These are phyloP conservation scores for Aureobasidium sp. DNA, from an alignment of 2,329 filamentous ascomycete species.

Conservation along the genomic window DNA sequence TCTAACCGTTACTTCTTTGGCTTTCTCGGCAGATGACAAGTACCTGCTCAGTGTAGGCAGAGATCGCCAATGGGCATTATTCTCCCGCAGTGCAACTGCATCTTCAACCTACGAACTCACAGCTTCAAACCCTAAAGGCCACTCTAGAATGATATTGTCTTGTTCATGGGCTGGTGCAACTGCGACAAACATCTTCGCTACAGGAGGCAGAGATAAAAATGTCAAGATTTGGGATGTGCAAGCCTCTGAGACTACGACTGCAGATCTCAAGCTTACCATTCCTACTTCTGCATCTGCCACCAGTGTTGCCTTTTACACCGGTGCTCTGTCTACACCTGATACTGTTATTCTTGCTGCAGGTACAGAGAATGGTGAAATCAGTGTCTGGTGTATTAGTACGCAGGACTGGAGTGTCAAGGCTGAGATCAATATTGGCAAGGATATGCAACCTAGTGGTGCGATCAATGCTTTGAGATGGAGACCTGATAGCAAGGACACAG, in stretches of 20 bases:
- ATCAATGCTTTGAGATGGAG: slow-evolving; percentile 25
- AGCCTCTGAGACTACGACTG: slow-evolving; percentile 9
- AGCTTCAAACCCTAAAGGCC: slow-evolving; percentile 69
- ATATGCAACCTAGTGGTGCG: slow-evolving; percentile 16
- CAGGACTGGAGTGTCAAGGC: slow-evolving; percentile 11
- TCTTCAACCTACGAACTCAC: slow-evolving; percentile 47
- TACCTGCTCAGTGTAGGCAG: slow-evolving; percentile 81
- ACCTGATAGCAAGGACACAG: slow-evolving; percentile 11
- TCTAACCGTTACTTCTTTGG: slow-evolving; percentile 72
- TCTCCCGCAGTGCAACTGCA: slow-evolving; percentile 40
- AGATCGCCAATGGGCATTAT: slow-evolving; percentile 86
- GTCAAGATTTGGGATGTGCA: slow-evolving; percentile 51
- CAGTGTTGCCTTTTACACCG: slow-evolving; percentile 23
- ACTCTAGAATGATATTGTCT: slow-evolving; percentile 86
- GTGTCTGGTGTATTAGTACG: slow-evolving; percentile 11
- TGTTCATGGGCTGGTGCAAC: slow-evolving; percentile 64
- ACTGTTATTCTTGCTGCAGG: slow-evolving; percentile 19
- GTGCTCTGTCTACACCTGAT: neutral
- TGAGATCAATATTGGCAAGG: slow-evolving; percentile 6
- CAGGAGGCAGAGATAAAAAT: slow-evolving; percentile 80
- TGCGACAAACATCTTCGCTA: slow-evolving; percentile 57
- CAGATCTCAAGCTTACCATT: slow-evolving; percentile 19
- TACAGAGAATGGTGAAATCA: slow-evolving; percentile 21
- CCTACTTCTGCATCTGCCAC: slow-evolving; percentile 23
- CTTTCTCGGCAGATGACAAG: slow-evolving; percentile 66